Conservation (phyloP, 306 rosid species). For the Benincasa hispida region DNA sequence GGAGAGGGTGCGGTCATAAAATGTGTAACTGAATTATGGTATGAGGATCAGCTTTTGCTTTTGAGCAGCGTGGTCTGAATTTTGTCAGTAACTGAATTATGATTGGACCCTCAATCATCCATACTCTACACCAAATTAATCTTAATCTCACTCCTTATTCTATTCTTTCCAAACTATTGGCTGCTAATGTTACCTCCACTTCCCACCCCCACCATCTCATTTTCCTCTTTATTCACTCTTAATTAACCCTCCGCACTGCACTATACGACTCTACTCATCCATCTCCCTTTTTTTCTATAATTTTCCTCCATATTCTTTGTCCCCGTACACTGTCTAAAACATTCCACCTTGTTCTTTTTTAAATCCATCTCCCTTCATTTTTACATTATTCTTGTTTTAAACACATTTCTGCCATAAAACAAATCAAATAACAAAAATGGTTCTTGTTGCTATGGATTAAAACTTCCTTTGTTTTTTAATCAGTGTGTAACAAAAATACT, state of each 20-base stretch:
- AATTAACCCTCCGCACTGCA: not conserved
- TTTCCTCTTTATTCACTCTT: not conserved
- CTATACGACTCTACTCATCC: not conserved
- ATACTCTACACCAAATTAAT: not conserved
- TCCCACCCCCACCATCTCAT: not conserved
- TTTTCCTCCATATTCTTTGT: not conserved
- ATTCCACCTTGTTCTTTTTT: not conserved
- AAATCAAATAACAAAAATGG: too few relatives aligned
- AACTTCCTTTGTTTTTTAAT: too few relatives aligned
- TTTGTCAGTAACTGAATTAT: not conserved
- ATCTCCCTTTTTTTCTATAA: not conserved
- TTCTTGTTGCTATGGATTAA: too few relatives aligned
- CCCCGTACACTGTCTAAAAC: not conserved
- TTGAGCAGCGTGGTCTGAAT: not conserved
- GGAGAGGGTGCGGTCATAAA: not conserved
- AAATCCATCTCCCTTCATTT: too few relatives aligned
- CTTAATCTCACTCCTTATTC: not conserved
- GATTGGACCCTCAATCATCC: not conserved
- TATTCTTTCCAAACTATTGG: not conserved
- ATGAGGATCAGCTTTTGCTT: not conserved
- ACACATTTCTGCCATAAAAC: too few relatives aligned
- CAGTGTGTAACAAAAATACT: too few relatives aligned
- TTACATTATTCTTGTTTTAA: too few relatives aligned
- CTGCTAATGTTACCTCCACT: not conserved
- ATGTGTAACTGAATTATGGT: too few relatives aligned